Conservation (phyloP, 768 basidiomycete genomes). For the Boletus reticulatus region DNA sequence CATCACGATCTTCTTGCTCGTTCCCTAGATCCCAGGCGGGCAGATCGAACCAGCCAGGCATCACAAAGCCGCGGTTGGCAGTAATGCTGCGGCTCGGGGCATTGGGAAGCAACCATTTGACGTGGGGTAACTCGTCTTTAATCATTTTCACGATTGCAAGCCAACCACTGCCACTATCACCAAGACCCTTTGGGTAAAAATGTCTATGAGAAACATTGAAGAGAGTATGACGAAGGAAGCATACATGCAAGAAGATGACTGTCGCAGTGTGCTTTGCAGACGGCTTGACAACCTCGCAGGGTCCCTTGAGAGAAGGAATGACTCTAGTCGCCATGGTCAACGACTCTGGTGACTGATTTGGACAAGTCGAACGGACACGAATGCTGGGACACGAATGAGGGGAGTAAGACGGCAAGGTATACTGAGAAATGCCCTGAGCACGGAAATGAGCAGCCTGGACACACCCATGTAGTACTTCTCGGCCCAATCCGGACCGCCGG, state of each 20-base stretch:
- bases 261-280: conserved; percentile 74
- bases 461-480: conserved; percentile 1
- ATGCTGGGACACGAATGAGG: too few species aligned
- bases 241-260: conserved; percentile 86
- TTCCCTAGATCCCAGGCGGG: conserved; percentile 55
- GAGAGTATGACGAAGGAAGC: conserved; percentile 20
- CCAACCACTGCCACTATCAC: conserved; percentile 77
- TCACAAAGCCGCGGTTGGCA: conserved; percentile 64
- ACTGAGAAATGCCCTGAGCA: not conserved
- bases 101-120: conserved; percentile 77
- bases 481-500: conserved; percentile 23
- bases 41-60: conserved; percentile 89
- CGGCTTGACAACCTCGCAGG: conserved; percentile 52
- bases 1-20: conserved; percentile 55
- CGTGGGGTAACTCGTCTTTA: conserved; percentile 55
- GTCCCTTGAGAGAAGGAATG: conserved; percentile 20
- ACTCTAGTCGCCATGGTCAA: conserved; percentile 17
- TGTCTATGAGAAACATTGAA: conserved; percentile 5
- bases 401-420: conserved; percentile 4
- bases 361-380: not conserved
- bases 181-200: conserved; percentile 54
- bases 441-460: not conserved
- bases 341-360: not conserved
- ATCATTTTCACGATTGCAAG: conserved; percentile 72
- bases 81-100: conserved; percentile 53